Evolutionary conservation across 2,329 filamentous ascomycete species (phyloP).

Genomic region (Alternaria gaisen): DNA sequence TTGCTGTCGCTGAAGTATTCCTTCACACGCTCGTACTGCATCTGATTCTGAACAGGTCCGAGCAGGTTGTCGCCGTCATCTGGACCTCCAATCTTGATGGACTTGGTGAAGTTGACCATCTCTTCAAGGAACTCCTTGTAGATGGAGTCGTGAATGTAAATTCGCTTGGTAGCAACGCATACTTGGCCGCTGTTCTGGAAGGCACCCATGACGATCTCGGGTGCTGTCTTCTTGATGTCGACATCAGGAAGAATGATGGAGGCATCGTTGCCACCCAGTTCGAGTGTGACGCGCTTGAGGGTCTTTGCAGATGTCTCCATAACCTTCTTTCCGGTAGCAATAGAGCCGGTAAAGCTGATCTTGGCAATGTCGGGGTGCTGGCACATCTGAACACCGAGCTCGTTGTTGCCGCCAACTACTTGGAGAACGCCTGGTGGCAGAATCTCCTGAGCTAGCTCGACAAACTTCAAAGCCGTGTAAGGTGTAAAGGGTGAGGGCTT

Average conservation of each 20-base stretch:
- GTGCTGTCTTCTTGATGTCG: conserved; percentile 61
- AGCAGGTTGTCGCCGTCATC: conserved; percentile 58
- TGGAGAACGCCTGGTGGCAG: conserved; percentile 72
- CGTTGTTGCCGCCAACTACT: conserved; percentile 67
- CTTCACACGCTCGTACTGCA: conserved; percentile 70
- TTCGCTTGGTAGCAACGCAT: conserved; percentile 47
- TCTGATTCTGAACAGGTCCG: conserved; percentile 70
- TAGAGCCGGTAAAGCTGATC: conserved; percentile 71
- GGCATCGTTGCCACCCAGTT: conserved; percentile 70
- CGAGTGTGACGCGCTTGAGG: conserved; percentile 68
- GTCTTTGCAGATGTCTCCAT: conserved; percentile 65
- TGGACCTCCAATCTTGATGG: conserved; percentile 51
- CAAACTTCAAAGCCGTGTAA: conserved; percentile 67
- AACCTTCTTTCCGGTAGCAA: conserved; percentile 68
- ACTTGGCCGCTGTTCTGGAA: conserved; percentile 67
- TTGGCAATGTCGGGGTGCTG: conserved; percentile 68
- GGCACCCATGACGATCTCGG: conserved; percentile 60
- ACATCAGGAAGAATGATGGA: conserved; percentile 68
- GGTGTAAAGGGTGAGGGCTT: conserved; percentile 68
- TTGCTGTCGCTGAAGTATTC: conserved; percentile 65
- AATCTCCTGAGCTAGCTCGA: conserved; percentile 65
- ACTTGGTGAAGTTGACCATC: conserved; percentile 58
- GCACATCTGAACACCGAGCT: conserved; percentile 67
- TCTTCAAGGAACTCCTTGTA: conserved; percentile 51
- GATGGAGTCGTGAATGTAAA: conserved; percentile 52